Percentiles rank a stretch among this genome's conserved stretches.
Conservation (phyloP, 2,329 filamentous ascomycete genomes). For the Venturia asperata region DNA sequence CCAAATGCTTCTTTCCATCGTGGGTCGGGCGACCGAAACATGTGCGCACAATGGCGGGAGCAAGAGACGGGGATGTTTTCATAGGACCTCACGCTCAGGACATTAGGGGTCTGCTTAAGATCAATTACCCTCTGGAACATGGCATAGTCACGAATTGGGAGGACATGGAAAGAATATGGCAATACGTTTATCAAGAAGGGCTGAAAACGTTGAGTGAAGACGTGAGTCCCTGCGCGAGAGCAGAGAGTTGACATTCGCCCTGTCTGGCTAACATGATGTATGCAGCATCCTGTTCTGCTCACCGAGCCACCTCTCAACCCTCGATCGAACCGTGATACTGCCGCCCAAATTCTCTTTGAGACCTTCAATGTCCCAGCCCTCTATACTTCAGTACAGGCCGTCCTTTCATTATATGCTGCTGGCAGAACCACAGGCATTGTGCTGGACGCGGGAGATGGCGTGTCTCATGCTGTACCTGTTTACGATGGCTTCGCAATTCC, state of each 20-base stretch:
- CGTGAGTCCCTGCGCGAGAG: constrained; percentile 42
- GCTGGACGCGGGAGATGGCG: constrained; percentile 88
- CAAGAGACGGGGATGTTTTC: constrained; percentile 92
- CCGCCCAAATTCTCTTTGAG: constrained; percentile 96
- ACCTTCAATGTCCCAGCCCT: constrained; percentile 96
- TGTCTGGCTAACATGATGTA: constrained; percentile 10
- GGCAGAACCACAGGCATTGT: constrained; percentile 95
- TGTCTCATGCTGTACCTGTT: constrained; percentile 93
- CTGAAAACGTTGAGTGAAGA: constrained; percentile 96
- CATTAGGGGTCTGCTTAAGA: constrained; percentile 86
- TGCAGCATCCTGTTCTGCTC: constrained; percentile 83
- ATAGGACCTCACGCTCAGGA: constrained; percentile 91
- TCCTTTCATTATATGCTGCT: constrained; percentile 90
- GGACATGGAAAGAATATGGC: constrained; percentile 99
- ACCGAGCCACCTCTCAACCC: constrained; percentile 96
- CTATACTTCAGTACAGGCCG: constrained; percentile 94
- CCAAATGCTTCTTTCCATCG: constrained; percentile 95
- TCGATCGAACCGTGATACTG: constrained; percentile 88
- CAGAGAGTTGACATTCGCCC: constrained; percentile 14
- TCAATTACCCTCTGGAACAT: constrained; percentile 90
- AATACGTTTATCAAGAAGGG: constrained; percentile 92
- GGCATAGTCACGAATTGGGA: constrained; percentile 99
- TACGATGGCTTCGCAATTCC: constrained; percentile 97
- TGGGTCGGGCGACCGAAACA: constrained; percentile 97
- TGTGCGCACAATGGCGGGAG: constrained; percentile 87